Conservation (phyloP, 1,284 basidiomycete genomes). For the Fomitiporia mediterranea region DNA sequence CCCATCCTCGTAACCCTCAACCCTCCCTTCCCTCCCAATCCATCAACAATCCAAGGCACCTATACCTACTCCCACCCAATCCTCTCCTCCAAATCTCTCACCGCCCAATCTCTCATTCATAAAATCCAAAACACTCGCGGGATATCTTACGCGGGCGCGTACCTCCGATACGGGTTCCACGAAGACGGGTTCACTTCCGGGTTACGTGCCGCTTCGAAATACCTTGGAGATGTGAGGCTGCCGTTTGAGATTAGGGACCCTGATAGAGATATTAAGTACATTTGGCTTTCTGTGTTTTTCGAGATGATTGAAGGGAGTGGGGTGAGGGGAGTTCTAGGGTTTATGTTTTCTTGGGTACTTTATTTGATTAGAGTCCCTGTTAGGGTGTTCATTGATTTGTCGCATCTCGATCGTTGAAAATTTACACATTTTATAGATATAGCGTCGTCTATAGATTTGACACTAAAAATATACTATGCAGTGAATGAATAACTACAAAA, state of each 20-base stretch:
- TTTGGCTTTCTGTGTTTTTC: conserved; percentile 28
- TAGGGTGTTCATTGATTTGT: conserved; percentile 13
- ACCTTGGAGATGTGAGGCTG: conserved; percentile 24
- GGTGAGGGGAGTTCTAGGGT: conserved; percentile 19
- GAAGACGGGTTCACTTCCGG: conserved; percentile 78
- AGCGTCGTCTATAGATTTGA: neutral
- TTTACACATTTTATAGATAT: neutral
- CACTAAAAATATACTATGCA: neutral
- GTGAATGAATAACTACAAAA: neutral
- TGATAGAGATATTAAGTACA: conserved; percentile 22
- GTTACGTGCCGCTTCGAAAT: conserved; percentile 37
- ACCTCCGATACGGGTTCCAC: conserved; percentile 76
- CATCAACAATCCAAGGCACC: conserved; percentile 43
- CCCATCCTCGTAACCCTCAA: conserved; percentile 77
- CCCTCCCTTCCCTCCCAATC: conserved; percentile 59
- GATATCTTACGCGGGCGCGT: conserved; percentile 76
- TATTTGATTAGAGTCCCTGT: conserved; percentile 7
- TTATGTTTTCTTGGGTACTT: conserved; percentile 21
- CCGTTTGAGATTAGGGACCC: conserved; percentile 32
- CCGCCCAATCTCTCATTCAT: conserved; percentile 50
- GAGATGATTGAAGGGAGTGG: conserved; percentile 32
- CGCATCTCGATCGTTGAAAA: conserved; percentile 2
- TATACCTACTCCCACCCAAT: conserved; percentile 72
- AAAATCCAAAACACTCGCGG: conserved; percentile 62
- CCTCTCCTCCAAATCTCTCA: conserved; percentile 50